These are phyloP conservation scores for Thelonectria blattea DNA, from an alignment of 2,329 filamentous ascomycete species.

Conservation along the genomic window DNA sequence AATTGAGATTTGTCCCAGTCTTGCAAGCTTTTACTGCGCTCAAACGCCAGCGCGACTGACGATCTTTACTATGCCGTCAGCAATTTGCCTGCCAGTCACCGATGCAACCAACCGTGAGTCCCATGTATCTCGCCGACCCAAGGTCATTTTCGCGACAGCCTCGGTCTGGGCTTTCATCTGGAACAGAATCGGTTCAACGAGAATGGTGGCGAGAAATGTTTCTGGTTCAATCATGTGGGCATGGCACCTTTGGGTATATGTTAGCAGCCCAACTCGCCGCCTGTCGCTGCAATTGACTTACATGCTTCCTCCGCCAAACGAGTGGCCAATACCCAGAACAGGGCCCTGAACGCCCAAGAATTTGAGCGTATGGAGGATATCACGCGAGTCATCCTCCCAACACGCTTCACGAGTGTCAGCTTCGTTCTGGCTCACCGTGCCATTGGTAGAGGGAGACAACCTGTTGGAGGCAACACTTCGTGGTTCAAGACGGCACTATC, in stretches of 20 bases:
- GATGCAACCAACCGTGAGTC: background rate
- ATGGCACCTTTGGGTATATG: background rate
- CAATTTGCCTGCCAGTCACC: too few species aligned
- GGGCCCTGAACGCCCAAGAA: background rate
- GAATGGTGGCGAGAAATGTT: slow-evolving; percentile 5
- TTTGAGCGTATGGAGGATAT: slow-evolving; percentile 6
- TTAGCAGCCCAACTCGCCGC: background rate
- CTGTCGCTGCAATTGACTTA: background rate
- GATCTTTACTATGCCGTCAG: background rate
- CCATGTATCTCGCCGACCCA: slow-evolving; percentile 8
- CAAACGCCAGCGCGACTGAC: slow-evolving; percentile 1
- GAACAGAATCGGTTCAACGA: slow-evolving; percentile 14
- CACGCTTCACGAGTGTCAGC: slow-evolving; percentile 2
- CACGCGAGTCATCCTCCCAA: slow-evolving; percentile 13
- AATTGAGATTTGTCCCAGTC: slow-evolving; percentile 12
- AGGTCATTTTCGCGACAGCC: background rate
- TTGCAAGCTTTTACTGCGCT: background rate
- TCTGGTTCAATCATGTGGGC: slow-evolving; percentile 12
- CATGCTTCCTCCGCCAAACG: slow-evolving; percentile 15
- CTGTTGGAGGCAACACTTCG: background rate
- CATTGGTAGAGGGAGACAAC: background rate
- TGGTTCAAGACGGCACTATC: slow-evolving; percentile 10
- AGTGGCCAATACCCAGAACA: slow-evolving; percentile 7
- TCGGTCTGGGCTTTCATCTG: slow-evolving; percentile 13
- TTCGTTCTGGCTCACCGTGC: background rate